phyloP scores from a whole-genome alignment of 2,329 filamentous ascomycete species.

The Aspergillus sp. region DNA sequence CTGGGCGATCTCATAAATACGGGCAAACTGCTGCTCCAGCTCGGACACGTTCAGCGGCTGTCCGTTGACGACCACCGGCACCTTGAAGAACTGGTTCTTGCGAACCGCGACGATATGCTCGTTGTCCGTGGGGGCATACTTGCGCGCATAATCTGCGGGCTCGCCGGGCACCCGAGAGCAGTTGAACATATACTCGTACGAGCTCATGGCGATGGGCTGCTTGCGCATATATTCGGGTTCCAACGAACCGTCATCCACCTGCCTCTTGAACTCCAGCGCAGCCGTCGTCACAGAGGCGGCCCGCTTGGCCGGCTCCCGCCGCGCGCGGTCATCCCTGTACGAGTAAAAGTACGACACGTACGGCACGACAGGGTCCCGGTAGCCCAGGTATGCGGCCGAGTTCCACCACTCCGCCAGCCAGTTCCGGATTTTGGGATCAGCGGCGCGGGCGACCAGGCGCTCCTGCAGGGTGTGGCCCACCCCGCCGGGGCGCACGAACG shows the following conservation, averaged over 20 bases:
- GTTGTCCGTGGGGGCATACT: constrained; percentile 66
- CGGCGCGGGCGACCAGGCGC: constrained; percentile 68
- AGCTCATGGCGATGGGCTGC: constrained; percentile 95
- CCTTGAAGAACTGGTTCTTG: constrained; percentile 97
- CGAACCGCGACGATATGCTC: constrained; percentile 83
- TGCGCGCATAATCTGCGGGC: constrained; percentile 72
- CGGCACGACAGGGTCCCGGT: constrained; percentile 91
- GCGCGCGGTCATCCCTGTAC: constrained; percentile 82
- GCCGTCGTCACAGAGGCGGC: constrained; percentile 83
- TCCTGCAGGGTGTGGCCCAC: constrained; percentile 78
- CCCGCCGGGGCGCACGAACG: constrained; percentile 82
- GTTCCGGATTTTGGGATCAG: constrained; percentile 75
- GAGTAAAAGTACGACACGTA: constrained; percentile 99
- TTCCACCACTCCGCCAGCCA: constrained; percentile 99
- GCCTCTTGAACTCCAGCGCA: constrained; percentile 85
- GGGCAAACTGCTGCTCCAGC: constrained; percentile 80
- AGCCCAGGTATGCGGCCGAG: constrained; percentile 79
- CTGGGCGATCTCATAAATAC: constrained; percentile 71
- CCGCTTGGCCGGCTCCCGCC: constrained; percentile 82
- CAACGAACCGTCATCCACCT: constrained; percentile 71
- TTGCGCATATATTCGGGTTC: constrained; percentile 99
- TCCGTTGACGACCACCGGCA: constrained; percentile 70
- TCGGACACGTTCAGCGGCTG: constrained; percentile 81
- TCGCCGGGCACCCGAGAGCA: constrained; percentile 74
- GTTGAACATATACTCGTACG: constrained; percentile 99